Base-by-base conservation (phyloP, 2,329 filamentous ascomycete species). In the Scedosporium boydii region DNA sequence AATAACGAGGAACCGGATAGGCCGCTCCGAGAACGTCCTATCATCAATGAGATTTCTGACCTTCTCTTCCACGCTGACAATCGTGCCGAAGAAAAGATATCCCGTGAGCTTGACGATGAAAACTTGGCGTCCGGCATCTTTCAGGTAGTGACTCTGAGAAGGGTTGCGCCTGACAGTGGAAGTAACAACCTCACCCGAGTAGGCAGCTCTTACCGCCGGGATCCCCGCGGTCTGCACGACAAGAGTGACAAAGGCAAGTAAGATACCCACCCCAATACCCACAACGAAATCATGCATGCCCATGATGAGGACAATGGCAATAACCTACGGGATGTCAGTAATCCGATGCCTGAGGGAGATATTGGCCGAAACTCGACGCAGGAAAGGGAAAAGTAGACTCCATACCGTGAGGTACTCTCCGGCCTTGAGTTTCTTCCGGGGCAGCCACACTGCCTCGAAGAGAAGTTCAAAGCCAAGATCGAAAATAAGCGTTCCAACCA, bases 1-100 rank as follows among this genome's bases (percentile, higher is more conserved):
- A 46, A 99, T 80, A 18, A 99, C 85, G 51, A 99, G 80, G 72
- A 92, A 99, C 67, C 91, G 88, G 71, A 98, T 95, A 0, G 93
- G 92, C 60, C 87, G 83, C 66, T 85, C 79, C 27, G 80, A 78
- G 71, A 97, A 98, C 2, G 87, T 83, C 65, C 93, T 87, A 34
- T 96, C 91, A 29, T 93, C 87, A 57, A 98, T 87, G 38, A 98
- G 77, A 3, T 82, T 85, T 23, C 93, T 85, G 65, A 98, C 93
- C 66, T 89, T 89, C 65, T 91, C 89, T 73, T 99, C 95, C 0
- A 99, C 93, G 58, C 91, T 91, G 61, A 97, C 93, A 66, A 99
- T 96, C 2, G 93, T 98, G 16, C 95, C 95, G 68, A 99, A 99
- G 79, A 99, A 99, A n/a, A 99, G 83, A 70, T 93, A 98, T 0